A percentile compares a stretch with the other conserved stretches of the same genome.
Evolutionary conservation across 805 yeast species (phyloP).

Genomic region (Nakazawaea holstii): DNA sequence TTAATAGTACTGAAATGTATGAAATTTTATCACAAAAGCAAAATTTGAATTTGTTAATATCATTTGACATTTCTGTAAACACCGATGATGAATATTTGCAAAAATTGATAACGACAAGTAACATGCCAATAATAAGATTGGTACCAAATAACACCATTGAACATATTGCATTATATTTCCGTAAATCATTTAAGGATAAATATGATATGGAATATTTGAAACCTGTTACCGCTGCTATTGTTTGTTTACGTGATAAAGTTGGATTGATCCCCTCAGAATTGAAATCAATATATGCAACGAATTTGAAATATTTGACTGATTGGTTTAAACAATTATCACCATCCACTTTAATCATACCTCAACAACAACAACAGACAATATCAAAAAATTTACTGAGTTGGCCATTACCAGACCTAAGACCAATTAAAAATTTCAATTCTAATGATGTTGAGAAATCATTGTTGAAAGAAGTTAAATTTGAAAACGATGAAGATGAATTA

Average conservation of each 20-base stretch:
- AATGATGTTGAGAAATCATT: constrained; percentile 77
- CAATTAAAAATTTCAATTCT: constrained; percentile 56
- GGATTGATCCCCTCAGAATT: constrained; percentile 80
- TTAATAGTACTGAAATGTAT: constrained; percentile 13
- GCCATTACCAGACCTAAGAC: constrained; percentile 75
- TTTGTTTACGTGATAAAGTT: constrained; percentile 73
- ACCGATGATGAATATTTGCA: constrained; percentile 13
- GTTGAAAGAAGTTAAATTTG: constrained; percentile 67
- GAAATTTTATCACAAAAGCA: constrained; percentile 1
- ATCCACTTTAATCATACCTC: constrained; percentile 1
- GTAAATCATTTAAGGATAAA: constrained; percentile 23
- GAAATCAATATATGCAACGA: constrained; percentile 66
- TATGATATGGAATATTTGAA: constrained; percentile 44
- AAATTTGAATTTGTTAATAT: constrained; percentile 22
- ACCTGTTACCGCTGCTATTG: constrained; percentile 74
- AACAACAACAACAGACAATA: constrained; percentile 14
- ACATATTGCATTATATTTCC: constrained; percentile 60
- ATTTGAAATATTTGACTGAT: constrained; percentile 52
- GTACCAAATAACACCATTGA: constrained; percentile 80
- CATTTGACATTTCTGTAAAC: constrained; percentile 27
- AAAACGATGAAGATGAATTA: constrained; percentile 38
- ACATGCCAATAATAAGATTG: constrained; percentile 48
- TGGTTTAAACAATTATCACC: constrained; percentile 47
- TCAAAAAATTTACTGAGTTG: constrained; percentile 49
- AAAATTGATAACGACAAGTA: constrained; percentile 9